Conservation (phyloP, 305 asterid species). For the Solanum hybrid region DNA sequence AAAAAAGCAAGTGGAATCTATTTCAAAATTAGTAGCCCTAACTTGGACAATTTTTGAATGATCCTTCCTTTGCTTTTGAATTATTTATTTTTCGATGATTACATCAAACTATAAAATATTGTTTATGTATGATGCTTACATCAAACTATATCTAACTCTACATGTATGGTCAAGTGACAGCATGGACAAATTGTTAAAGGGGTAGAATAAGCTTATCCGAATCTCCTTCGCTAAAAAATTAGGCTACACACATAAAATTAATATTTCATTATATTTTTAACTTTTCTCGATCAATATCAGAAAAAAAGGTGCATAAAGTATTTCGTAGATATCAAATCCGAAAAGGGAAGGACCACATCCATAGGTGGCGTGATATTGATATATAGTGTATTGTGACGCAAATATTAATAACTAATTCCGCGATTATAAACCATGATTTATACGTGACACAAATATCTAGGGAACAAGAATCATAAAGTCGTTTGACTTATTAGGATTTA, state of each 20-base stretch:
- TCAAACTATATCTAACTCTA: background rate
- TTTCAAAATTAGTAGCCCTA: background rate
- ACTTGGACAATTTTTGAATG: background rate
- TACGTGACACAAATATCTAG: background rate
- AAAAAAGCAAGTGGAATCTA: background rate
- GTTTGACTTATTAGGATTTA: background rate
- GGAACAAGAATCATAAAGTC: background rate
- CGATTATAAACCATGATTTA: background rate
- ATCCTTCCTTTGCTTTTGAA: background rate
- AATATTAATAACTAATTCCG: background rate
- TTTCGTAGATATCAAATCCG: rapidly evolving
- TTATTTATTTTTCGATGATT: background rate
- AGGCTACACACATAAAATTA: background rate
- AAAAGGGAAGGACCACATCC: background rate
- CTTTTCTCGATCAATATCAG: background rate
- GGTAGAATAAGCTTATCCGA: background rate
- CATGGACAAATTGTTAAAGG: background rate
- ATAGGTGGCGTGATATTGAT: background rate
- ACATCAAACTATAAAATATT: background rate
- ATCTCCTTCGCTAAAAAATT: background rate
- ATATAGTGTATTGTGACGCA: background rate
- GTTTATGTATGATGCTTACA: background rate
- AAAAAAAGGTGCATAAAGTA: background rate
- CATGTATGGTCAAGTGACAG: background rate
- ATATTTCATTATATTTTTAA: background rate